Evolutionary conservation across 2,329 filamentous ascomycete genomes (phyloP).

Genomic region (Pochonia chlamydosporia): DNA sequence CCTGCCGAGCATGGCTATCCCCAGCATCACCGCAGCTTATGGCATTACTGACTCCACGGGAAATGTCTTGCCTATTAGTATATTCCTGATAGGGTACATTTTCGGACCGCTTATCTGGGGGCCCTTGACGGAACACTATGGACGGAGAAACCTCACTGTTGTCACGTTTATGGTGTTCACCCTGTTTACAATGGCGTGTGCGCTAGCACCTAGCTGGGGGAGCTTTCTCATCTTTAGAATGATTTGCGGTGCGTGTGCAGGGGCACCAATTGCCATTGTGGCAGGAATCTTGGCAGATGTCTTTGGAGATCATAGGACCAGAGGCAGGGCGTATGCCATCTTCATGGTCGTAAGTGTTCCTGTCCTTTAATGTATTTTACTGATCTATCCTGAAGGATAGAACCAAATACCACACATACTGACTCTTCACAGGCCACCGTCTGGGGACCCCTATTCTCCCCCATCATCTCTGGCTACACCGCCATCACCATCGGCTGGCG

Average conservation of each 20-base stretch:
- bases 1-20: slow-evolving; percentile 57
- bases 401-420: too few relatives aligned
- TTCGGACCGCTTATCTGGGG: slow-evolving; percentile 57
- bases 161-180: slow-evolving; percentile 39
- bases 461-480: slow-evolving; percentile 59
- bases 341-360: slow-evolving; percentile 51
- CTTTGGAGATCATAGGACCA: slow-evolving; percentile 41
- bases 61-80: slow-evolving; percentile 52
- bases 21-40: slow-evolving; percentile 53
- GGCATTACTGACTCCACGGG: slow-evolving; percentile 41
- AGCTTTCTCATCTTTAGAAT: slow-evolving; percentile 51
- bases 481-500: slow-evolving; percentile 56
- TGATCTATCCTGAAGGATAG: too few relatives aligned
- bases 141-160: slow-evolving; percentile 40
- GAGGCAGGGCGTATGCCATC: slow-evolving; percentile 55
- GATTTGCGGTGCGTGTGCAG: slow-evolving; percentile 43
- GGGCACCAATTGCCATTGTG: slow-evolving; percentile 53
- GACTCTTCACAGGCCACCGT: slow-evolving; percentile 44
- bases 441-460: slow-evolving; percentile 59
- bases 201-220: slow-evolving; percentile 42
- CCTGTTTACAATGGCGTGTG: slow-evolving; percentile 46
- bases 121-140: slow-evolving; percentile 58
- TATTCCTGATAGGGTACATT: slow-evolving; percentile 60
- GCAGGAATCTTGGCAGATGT: slow-evolving; percentile 59
- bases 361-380: neutral